Evolutionary conservation across 148 eudicot species (phyloP), one percentile per base, ranked within the genome.

Genomic region (Camellia japonica): DNA sequence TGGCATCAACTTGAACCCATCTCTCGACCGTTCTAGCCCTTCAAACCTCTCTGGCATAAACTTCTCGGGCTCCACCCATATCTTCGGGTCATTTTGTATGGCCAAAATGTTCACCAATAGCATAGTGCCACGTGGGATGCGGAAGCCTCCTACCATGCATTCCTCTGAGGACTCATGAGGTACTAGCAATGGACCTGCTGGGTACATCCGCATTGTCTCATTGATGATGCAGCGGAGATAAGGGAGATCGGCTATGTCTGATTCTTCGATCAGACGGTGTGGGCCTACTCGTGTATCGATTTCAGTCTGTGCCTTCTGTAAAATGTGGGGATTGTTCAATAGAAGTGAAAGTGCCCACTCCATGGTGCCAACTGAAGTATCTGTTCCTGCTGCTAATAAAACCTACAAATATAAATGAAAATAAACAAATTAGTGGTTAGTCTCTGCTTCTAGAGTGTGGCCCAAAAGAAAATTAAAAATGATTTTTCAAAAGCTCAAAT

Each of bases 281-380:
- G 73, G 43, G 8, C 86, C 84, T 4, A 88, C 65, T 7, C 38
- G 58, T 6, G 11, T 16, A 65, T 86, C 84, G 49, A 88, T 80
- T 80, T 88, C 88, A 0, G 68, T 75, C 3, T 86, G 84, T 0
- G 84, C 84, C 71, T 82, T 84, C 56, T 75, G 78, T 58, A 86
- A 63, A 49, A 74, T 71, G 15, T 84, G 49, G 0, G 86, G 90
- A 30, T 88, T 69, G 87, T 86, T 86, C 7, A 88, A 68, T 30
- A 88, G 80, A 2, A 82, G 72, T 38, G 90, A 84, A 7, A 88
- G 30, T n/a, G 84, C 81, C 90, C 88, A 88, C 14, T 82, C 87
- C 49, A 81, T 69, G 9, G 90, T 88, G 7, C 74, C 82, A 5
- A 81, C 67, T 54, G 90, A 78, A 2, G 88, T 88, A 8, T 88